Evolutionary conservation across 2,329 filamentous ascomycete genomes (phyloP).

Genomic region (Talaromyces sp.): DNA sequence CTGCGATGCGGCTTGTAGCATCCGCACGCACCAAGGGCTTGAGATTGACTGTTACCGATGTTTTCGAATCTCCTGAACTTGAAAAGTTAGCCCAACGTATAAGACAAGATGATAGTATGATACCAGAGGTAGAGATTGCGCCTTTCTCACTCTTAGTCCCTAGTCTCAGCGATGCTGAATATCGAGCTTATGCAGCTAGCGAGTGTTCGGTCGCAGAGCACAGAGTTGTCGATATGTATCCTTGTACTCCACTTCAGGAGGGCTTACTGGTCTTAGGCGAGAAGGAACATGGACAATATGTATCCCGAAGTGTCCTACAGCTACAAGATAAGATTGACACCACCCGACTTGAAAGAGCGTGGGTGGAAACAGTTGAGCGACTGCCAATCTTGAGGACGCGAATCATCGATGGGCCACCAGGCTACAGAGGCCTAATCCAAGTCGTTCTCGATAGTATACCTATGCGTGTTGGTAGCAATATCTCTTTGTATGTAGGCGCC

Average conservation of each 20-base stretch:
- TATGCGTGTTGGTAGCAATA: not conserved
- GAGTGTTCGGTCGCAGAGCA: not conserved
- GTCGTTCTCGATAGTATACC: conserved; percentile 1
- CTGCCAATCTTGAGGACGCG: conserved; percentile 9
- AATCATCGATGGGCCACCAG: conserved; percentile 1
- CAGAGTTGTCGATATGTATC: conserved; percentile 27
- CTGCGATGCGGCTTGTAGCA: conserved; percentile 23
- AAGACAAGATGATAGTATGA: not conserved
- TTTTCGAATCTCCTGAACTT: conserved; percentile 12
- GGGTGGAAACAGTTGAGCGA: not conserved
- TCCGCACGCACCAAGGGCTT: conserved; percentile 11
- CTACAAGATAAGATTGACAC: conserved; percentile 3
- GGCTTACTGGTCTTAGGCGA: conserved; percentile 45
- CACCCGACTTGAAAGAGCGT: not conserved
- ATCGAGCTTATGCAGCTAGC: conserved; percentile 9
- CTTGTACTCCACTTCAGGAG: conserved; percentile 44
- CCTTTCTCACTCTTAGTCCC: conserved; percentile 8
- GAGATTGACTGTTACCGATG: conserved; percentile 7
- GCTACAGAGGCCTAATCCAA: not conserved
- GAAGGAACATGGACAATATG: conserved; percentile 37
- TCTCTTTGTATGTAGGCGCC: not conserved
- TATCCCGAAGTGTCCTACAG: not conserved
- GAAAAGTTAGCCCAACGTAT: not conserved
- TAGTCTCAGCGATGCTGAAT: not conserved
- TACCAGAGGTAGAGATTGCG: not conserved